Percentiles rank a stretch among this genome's conserved stretches.
phyloP scores from a whole-genome alignment of 257 asterid genomes.

The Lithospermum erythrorhizon region DNA sequence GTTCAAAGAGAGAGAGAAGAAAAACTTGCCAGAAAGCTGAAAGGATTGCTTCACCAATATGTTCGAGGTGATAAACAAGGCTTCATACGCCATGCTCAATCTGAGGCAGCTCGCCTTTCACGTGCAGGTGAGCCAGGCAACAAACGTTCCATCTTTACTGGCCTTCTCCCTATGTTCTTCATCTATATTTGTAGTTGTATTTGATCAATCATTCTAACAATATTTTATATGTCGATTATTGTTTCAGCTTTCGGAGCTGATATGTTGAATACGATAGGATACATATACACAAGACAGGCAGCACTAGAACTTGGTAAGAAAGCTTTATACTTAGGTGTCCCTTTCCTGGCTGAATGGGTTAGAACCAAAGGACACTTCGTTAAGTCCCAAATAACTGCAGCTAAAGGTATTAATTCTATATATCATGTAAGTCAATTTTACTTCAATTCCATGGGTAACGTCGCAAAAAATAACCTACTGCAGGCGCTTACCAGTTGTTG shows the following conservation, averaged over 20 bases:
- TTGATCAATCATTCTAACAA: not conserved
- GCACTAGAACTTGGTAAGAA: constrained; percentile 62
- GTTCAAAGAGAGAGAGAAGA: constrained; percentile 91
- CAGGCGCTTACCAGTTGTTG: constrained; percentile 91
- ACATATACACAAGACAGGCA: constrained; percentile 79
- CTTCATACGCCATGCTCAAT: constrained; percentile 54
- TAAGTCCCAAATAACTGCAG: constrained; percentile 83
- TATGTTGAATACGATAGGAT: constrained; percentile 65
- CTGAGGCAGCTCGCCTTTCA: constrained; percentile 78
- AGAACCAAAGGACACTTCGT: constrained; percentile 77
- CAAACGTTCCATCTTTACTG: not conserved
- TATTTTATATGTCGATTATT: not conserved
- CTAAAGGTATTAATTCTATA: constrained; percentile 36
- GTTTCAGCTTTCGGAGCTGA: constrained; percentile 67
- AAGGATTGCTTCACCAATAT: constrained; percentile 48
- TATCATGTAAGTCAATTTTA: not conserved
- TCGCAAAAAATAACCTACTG: not conserved
- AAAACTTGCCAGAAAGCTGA: constrained; percentile 60
- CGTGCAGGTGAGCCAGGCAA: constrained; percentile 35
- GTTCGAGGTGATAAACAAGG: constrained; percentile 71
- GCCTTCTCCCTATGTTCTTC: not conserved
- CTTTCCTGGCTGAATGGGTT: constrained; percentile 77
- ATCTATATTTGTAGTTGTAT: not conserved
- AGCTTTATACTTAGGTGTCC: constrained; percentile 55
- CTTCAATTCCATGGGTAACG: not conserved